Base-by-base conservation (phyloP, 805 yeast genomes). In the Saccharomycopsis fibuligera region DNA sequence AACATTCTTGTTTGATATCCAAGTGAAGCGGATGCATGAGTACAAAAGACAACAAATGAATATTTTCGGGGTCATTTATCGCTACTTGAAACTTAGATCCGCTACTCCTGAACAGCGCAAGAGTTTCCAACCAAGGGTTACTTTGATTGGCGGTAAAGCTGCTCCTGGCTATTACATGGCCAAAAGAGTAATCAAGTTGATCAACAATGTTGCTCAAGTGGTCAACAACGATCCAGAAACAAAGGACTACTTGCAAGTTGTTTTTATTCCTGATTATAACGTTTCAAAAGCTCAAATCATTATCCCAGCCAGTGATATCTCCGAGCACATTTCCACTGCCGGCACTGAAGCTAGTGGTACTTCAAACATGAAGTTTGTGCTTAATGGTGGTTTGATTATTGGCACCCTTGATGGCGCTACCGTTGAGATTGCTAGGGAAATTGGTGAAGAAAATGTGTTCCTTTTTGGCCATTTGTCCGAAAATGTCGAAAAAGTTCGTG, bases 101-200 rank as follows among this genome's bases (percentile, higher is more conserved):
- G 70, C 86, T 55, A 67, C 86, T 31, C 69, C 75, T 8, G 76
- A 76, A 48, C 83, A 87, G 66, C 72, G 84, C 60, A 70, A 73
- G 40, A 75, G 78, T 60, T 79, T 75, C 64, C 75, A 79, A 51
- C 82, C 96, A 51, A 86, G 83, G 62, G 93, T 86, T 49, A 75
- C 81, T 38, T 76, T 89, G 53, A 81, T 90, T 65, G 97, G 97
- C 57, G 97, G 97, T 62, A 89, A 90, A 68, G 85, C 95, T 51
- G 97, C 97, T 9, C 97, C 97, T n/a, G 97, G 97, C 56, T 89
- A 89, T 66, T 89, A 86, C 69, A 86, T 89, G 80, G 97, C 97
- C 51, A 89, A 89, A 68, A 77, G 85, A 50, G 86, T 89, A 60
- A 90, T 89, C 63, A 87, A 88, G 66, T 74, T 89, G 65, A 77